Base-by-base conservation (phyloP, 2,329 filamentous ascomycete species). In the Remersonia thermophila region DNA sequence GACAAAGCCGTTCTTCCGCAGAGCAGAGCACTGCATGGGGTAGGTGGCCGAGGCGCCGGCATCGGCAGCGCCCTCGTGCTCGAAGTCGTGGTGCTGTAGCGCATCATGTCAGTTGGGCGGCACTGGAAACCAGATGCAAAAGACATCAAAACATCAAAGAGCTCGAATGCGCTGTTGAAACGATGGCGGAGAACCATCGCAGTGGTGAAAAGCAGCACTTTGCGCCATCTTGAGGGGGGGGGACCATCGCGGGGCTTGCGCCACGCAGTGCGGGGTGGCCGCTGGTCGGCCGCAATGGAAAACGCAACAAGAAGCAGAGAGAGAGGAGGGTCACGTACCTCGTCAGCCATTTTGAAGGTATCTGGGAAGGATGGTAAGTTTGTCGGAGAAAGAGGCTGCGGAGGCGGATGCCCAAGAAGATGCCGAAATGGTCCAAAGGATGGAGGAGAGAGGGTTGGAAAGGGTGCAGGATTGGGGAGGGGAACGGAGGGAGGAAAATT, bases 1-100 rank as follows among this genome's bases (percentile, higher is more conserved):
- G 66, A 98, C 91, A 76, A 83, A 81, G 52, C 91, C 89, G 80
- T 93, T 93, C 87, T 98, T 96, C 65, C 91, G 83, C 75, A 98
- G 77, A 58, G 93, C 89, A 71, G 93, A 98, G 71, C 91, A 98
- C 77, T 98, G 91, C 85, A 93, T 93, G 56, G 91, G 91, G 73
- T 63, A 95, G 61, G 91, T 98, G 59, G 71, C 61, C 54, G 91
- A 96, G 57, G 91, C 89, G 68, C 91, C 93, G 65, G 93, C 87
- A 73, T 95, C 86, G 73, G 80, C 85, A n/a, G 13, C 31, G 25
- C 14, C 34, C 0, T 40, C 31, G 67, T 77, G 81, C 53, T 94
- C 86, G 77, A 96, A 96, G 65, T 65, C 66, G 54, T 66, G 66
- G 53, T 67, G 65, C 57, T 82, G 73, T 1, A 13, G 15, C 13